These are phyloP conservation scores for Auricularia heimuer DNA, from an alignment of 768 basidiomycete genomes.

Conservation along the genomic window DNA sequence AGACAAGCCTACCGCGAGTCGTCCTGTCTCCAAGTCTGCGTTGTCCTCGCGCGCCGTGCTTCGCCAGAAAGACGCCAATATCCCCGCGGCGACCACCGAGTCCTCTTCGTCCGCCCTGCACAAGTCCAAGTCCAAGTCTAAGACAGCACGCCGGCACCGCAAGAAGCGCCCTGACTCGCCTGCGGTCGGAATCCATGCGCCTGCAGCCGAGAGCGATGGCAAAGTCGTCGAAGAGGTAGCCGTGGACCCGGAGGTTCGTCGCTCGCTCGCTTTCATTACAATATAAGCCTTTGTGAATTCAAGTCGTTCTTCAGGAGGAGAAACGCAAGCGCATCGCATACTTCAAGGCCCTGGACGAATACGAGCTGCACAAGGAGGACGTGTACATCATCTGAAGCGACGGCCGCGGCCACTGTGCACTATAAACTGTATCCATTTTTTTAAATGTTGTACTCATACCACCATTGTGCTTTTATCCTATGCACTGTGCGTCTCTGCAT, in stretches of 20 bases:
- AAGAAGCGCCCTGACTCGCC: not conserved
- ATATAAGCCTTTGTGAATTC: not conserved
- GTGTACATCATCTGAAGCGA: not conserved
- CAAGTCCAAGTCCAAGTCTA: too few species aligned
- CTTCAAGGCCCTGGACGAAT: not conserved
- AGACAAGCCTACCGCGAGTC: fast-evolving
- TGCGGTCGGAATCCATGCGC: not conserved
- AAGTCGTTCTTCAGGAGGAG: not conserved
- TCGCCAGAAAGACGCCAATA: too few species aligned
- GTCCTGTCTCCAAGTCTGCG: too few species aligned
- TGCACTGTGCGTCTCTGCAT: too few species aligned
- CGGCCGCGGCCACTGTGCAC: too few species aligned
- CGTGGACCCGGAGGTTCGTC: not conserved
- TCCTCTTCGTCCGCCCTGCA: too few species aligned
- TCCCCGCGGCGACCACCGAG: too few species aligned
- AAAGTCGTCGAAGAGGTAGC: too few species aligned
- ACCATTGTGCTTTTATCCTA: too few species aligned
- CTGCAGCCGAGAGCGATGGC: not conserved
- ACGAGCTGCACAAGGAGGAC: not conserved
- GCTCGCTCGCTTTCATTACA: not conserved
- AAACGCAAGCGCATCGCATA: not conserved
- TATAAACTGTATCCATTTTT: too few species aligned
- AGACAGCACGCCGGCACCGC: not conserved
- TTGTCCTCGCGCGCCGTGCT: too few species aligned
- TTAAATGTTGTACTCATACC: too few species aligned